Evolutionary conservation across 2,329 filamentous ascomycete genomes (phyloP).

Genomic region (Colletotrichum sp.): DNA sequence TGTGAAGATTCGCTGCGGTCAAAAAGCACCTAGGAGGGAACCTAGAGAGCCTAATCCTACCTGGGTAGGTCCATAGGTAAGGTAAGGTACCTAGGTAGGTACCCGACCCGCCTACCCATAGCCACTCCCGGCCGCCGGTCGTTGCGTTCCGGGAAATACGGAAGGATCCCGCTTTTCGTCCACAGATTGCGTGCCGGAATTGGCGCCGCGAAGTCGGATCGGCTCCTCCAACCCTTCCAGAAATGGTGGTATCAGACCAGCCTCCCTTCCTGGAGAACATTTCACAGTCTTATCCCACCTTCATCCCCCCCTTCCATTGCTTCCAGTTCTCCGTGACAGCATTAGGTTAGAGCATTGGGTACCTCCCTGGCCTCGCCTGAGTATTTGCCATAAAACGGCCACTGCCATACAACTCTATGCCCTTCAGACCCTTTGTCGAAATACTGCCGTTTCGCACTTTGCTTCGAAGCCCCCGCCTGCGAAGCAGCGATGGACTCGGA

Average conservation of each 20-base stretch:
- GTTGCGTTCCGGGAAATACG: background rate
- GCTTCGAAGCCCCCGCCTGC: background rate
- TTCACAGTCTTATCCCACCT: background rate
- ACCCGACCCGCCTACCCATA: background rate
- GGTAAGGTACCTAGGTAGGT: background rate
- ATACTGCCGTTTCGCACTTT: background rate
- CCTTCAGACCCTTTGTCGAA: background rate
- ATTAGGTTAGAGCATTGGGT: background rate
- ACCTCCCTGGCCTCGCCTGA: background rate
- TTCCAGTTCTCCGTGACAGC: background rate
- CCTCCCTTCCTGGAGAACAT: background rate
- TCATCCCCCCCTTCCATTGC: background rate
- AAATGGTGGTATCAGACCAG: background rate
- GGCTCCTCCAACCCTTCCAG: background rate
- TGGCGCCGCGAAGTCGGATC: background rate
- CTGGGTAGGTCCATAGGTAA: background rate
- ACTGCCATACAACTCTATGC: background rate
- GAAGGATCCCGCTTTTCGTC: background rate
- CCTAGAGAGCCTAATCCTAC: background rate
- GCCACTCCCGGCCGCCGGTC: background rate
- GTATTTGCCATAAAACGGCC: background rate
- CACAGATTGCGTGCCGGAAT: background rate
- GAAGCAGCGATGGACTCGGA: constrained; percentile 6
- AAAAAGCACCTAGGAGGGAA: background rate
- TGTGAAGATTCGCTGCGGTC: background rate